phyloP scores from a whole-genome alignment of 768 basidiomycete species.

The Tulasnella sp. region DNA sequence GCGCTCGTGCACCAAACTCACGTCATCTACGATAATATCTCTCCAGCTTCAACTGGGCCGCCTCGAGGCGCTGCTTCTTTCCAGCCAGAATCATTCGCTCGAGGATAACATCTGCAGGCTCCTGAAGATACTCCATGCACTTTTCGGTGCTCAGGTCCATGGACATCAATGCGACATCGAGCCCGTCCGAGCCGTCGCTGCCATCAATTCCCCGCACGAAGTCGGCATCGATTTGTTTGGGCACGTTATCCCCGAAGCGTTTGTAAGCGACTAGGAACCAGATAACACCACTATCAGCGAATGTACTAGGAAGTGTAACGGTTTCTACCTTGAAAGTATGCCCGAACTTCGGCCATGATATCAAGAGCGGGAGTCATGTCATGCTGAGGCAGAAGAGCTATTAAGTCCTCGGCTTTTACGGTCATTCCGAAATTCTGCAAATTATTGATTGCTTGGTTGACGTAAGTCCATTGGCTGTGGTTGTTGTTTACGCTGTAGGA shows the following conservation, averaged over 20 bases:
- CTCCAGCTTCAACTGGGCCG: background rate
- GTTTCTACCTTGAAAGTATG: conserved; percentile 25
- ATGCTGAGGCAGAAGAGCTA: conserved; percentile 18
- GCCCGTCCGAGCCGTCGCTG: conserved; percentile 29
- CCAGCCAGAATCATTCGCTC: conserved; percentile 44
- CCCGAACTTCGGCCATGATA: conserved; percentile 28
- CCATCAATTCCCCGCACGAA: conserved; percentile 52
- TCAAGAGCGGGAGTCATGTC: conserved; percentile 14
- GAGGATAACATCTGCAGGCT: conserved; percentile 42
- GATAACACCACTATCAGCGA: background rate
- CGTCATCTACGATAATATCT: background rate
- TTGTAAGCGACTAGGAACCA: conserved; percentile 51
- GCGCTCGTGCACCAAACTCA: too few species aligned
- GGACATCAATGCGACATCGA: conserved; percentile 50
- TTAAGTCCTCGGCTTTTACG: conserved; percentile 38
- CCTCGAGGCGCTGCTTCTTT: conserved; percentile 21
- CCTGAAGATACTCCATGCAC: conserved; percentile 53
- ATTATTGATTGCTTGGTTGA: background rate
- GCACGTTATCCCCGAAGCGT: conserved; percentile 54
- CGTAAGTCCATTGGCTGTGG: background rate
- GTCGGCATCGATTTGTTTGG: conserved; percentile 53
- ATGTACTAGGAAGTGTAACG: background rate
- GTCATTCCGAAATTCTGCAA: conserved; percentile 20
- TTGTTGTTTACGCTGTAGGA: background rate
- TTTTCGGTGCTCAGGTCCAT: conserved; percentile 45